Conservation (phyloP, 2,329 filamentous ascomycete genomes). For the Orbilia javanica region DNA sequence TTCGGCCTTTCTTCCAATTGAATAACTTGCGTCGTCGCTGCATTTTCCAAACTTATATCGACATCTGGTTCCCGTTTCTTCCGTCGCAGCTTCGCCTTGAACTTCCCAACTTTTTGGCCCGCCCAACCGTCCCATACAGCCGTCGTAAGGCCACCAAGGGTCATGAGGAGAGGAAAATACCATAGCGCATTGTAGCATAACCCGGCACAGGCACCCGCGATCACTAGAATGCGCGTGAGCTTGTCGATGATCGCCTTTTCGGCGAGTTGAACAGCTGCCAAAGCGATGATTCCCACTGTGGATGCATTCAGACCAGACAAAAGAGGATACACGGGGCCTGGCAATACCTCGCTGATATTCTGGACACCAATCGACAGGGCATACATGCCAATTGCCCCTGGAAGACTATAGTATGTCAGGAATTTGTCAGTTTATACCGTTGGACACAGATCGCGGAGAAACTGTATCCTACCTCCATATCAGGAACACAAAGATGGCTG, state of each 20-base stretch:
- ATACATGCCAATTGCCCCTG: slow-evolving; percentile 79
- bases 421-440: background rate
- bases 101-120: slow-evolving; percentile 65
- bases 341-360: slow-evolving; percentile 72
- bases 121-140: slow-evolving; percentile 72
- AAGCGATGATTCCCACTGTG: slow-evolving; percentile 78
- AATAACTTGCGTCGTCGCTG: background rate
- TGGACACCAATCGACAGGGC: slow-evolving; percentile 75
- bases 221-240: slow-evolving; percentile 74
- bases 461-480: slow-evolving; percentile 71
- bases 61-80: slow-evolving; percentile 12
- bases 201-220: slow-evolving; percentile 74
- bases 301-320: slow-evolving; percentile 79
- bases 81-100: slow-evolving; percentile 49
- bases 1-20: background rate
- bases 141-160: slow-evolving; percentile 70
- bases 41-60: background rate
- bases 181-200: slow-evolving; percentile 79
- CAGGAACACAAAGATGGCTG: slow-evolving; percentile 73
- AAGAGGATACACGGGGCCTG: slow-evolving; percentile 75
- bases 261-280: slow-evolving; percentile 77
- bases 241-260: slow-evolving; percentile 77
- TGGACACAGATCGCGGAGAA: background rate
- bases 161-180: slow-evolving; percentile 79
- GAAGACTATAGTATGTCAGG: slow-evolving; percentile 68